phyloP scores from a whole-genome alignment of 1,284 basidiomycete species.

The Microstroma glucosiphilum region DNA sequence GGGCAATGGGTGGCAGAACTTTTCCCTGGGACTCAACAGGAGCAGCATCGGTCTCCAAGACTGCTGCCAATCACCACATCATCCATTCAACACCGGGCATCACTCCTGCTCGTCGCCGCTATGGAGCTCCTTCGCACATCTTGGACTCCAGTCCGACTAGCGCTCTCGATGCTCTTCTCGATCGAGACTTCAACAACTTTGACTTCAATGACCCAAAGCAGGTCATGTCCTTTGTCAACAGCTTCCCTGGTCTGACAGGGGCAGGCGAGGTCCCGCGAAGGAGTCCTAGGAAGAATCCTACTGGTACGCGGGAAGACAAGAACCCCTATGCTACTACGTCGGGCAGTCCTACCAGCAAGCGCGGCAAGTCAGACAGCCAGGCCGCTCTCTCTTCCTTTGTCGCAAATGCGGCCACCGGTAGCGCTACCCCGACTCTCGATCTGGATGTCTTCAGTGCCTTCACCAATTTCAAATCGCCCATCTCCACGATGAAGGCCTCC shows the following conservation, averaged over 20 bases:
- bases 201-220: slow-evolving; percentile 20
- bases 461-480: slow-evolving; percentile 9
- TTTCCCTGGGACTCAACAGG: slow-evolving; percentile 5
- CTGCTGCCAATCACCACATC: slow-evolving; percentile 12
- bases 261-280: slow-evolving; percentile 28
- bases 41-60: background rate
- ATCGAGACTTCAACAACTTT: slow-evolving; percentile 39
- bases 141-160: slow-evolving; percentile 45
- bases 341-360: background rate
- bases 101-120: slow-evolving; percentile 23
- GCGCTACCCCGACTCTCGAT: slow-evolving; percentile 8
- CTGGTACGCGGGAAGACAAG: slow-evolving; percentile 28
- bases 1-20: background rate
- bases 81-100: slow-evolving; percentile 8
- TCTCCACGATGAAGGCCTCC: background rate
- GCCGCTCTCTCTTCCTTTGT: slow-evolving; percentile 7
- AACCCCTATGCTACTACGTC: slow-evolving; percentile 38
- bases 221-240: background rate
- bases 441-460: background rate
- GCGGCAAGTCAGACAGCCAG: slow-evolving; percentile 8
- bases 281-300: slow-evolving; percentile 46
- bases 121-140: slow-evolving; percentile 35
- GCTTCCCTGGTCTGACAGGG: slow-evolving; percentile 19
- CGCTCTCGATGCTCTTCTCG: slow-evolving; percentile 41
- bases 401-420: slow-evolving; percentile 10